phyloP scores from a whole-genome alignment of 169 alveolate genomes.

The Plasmodium falciparum region DNA sequence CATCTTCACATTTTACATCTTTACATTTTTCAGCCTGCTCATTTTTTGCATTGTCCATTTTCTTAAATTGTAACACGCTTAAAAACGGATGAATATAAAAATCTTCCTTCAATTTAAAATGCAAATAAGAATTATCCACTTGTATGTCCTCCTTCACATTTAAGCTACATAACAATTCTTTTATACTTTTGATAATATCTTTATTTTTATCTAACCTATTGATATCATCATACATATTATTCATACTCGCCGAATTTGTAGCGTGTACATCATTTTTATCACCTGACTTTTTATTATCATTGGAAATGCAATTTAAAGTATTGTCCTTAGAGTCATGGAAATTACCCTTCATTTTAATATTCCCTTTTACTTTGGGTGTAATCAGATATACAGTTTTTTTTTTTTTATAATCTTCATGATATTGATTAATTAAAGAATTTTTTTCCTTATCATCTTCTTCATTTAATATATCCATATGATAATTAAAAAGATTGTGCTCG shows the following conservation, averaged over 20 bases:
- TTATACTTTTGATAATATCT: slow-evolving; percentile 36
- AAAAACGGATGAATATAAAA: slow-evolving; percentile 45
- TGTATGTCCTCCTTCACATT: slow-evolving; percentile 24
- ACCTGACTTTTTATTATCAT: neutral
- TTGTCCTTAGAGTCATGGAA: neutral
- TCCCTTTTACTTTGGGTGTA: neutral
- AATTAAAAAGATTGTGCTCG: slow-evolving; percentile 18
- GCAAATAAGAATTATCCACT: slow-evolving; percentile 13
- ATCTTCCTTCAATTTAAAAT: slow-evolving; percentile 36
- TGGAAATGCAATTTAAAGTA: neutral
- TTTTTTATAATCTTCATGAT: slow-evolving; percentile 38
- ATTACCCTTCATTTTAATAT: neutral
- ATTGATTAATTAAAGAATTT: slow-evolving; percentile 23
- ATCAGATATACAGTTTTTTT: slow-evolving; percentile 3
- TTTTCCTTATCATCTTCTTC: slow-evolving; percentile 33
- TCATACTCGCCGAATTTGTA: neutral
- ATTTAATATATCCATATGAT: slow-evolving; percentile 3
- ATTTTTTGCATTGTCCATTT: neutral
- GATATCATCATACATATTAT: slow-evolving; percentile 2
- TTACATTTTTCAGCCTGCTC: neutral
- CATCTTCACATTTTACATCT: neutral
- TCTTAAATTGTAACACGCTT: slow-evolving; percentile 8
- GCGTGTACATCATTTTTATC: neutral
- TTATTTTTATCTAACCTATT: neutral
- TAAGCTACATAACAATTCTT: slow-evolving; percentile 25